Conservation (phyloP, 2,329 filamentous ascomycete species). For the Cercospora zeae-maydis region DNA sequence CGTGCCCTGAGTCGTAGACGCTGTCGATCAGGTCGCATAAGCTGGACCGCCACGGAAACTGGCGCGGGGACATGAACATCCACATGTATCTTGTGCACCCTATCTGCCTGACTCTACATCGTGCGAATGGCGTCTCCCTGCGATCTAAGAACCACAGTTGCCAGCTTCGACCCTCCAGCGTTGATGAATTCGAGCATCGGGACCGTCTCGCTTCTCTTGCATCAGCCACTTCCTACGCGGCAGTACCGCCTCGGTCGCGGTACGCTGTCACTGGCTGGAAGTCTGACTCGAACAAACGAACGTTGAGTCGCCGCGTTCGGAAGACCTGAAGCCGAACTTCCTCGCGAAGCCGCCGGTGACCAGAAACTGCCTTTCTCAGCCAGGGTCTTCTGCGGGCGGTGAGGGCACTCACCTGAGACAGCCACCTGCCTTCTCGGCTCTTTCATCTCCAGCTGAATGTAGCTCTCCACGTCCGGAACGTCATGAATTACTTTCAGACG, state of each 20-base stretch:
- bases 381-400: background rate
- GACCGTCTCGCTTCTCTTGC: background rate
- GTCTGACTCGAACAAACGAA: conserved; percentile 1
- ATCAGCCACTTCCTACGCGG: background rate
- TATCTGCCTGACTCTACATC: background rate
- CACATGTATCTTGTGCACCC: background rate
- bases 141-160: background rate
- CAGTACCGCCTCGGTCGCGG: background rate
- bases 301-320: background rate
- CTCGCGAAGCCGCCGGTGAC: background rate
- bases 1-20: background rate
- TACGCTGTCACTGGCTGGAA: background rate
- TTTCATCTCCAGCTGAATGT: conserved; percentile 3
- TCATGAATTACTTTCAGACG: background rate
- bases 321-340: background rate
- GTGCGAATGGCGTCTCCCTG: background rate
- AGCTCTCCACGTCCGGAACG: conserved; percentile 1
- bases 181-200: background rate
- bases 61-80: background rate
- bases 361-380: background rate
- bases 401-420: background rate
- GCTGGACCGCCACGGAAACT: background rate
- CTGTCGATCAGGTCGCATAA: background rate
- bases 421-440: background rate
- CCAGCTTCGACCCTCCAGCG: background rate